Evolutionary conservation across 495 filamentous ascomycete species (phyloP).

Genomic region (Tuber magnatum): DNA sequence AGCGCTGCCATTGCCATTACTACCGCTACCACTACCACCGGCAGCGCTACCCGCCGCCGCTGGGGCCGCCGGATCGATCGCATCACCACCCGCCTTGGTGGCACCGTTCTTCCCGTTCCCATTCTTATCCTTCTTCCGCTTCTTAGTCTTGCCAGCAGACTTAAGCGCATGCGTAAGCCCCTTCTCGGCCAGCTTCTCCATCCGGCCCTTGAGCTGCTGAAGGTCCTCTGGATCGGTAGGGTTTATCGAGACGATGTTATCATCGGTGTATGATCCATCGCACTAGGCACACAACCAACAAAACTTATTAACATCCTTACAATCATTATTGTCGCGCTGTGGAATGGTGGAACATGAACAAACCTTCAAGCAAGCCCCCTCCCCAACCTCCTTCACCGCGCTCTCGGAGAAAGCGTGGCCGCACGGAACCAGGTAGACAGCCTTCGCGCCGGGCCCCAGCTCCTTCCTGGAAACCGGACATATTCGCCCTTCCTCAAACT

Average conservation of each 20-base stretch:
- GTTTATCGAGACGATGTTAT: conserved; percentile 78
- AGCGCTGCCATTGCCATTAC: background rate
- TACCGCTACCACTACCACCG: conserved; percentile 1
- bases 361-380: conserved; percentile 52
- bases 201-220: conserved; percentile 57
- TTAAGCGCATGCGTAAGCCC: conserved; percentile 83
- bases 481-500: conserved; percentile 61
- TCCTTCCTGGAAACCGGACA: conserved; percentile 86
- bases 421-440: conserved; percentile 88
- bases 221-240: conserved; percentile 65
- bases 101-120: conserved; percentile 21
- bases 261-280: conserved; percentile 61
- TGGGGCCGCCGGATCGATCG: background rate
- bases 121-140: conserved; percentile 42
- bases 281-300: conserved; percentile 53
- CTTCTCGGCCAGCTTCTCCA: conserved; percentile 57
- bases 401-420: conserved; percentile 89
- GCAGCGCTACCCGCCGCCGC: conserved; percentile 10
- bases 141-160: conserved; percentile 51
- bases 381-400: conserved; percentile 68
- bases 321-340: background rate
- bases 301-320: background rate
- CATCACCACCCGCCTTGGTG: conserved; percentile 4
- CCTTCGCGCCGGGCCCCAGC: conserved; percentile 68
- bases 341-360: conserved; percentile 19